These are phyloP conservation scores for Metschnikowia aberdeeniae DNA, from an alignment of 805 yeast genomes.

Conservation along the genomic window DNA sequence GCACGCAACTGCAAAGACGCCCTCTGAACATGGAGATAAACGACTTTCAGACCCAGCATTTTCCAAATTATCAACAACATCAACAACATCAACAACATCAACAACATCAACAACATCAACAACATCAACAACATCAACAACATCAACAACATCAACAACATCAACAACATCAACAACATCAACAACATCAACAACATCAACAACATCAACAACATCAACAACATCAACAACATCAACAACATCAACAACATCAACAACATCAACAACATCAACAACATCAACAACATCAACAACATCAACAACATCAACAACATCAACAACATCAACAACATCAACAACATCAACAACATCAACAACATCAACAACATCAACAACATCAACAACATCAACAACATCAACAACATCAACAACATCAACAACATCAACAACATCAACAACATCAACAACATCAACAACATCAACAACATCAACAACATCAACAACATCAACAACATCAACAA, in stretches of 20 bases:
- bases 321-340: background rate
- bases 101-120: slow-evolving; percentile 1
- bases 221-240: background rate
- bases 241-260: background rate
- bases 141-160: slow-evolving; percentile 2
- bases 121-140: slow-evolving; percentile 6
- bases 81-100: background rate
- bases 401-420: slow-evolving; percentile 5
- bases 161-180: background rate
- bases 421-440: background rate
- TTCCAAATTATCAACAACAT: slow-evolving; percentile 4
- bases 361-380: background rate
- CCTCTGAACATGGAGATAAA: slow-evolving; percentile 2
- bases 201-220: background rate
- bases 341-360: background rate
- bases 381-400: background rate
- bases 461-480: slow-evolving; percentile 6
- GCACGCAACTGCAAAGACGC: slow-evolving; percentile 9
- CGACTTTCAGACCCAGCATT: background rate
- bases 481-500: slow-evolving; percentile 2
- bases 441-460: slow-evolving; percentile 1
- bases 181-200: background rate
- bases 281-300: background rate
- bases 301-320: background rate
- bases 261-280: slow-evolving; percentile 1